Conservation (phyloP, 2,329 filamentous ascomycete genomes). For the Lecanicillium sp. region DNA sequence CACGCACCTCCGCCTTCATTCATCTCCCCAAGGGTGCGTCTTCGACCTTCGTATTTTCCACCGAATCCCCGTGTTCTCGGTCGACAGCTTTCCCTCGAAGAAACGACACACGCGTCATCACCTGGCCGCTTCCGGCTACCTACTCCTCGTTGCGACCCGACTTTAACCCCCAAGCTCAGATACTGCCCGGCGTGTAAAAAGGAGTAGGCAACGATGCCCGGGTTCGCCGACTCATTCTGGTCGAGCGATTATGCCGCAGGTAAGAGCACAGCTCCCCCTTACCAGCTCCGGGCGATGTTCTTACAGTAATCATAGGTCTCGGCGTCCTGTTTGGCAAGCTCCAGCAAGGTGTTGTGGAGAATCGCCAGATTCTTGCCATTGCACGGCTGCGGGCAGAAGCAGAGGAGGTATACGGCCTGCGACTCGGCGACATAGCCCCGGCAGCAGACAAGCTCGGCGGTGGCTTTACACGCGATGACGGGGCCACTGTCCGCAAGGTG, state of each 20-base stretch:
- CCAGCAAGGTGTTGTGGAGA: slow-evolving; percentile 91
- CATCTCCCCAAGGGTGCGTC: too few species aligned
- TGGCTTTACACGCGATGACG: slow-evolving; percentile 86
- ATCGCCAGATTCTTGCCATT: slow-evolving; percentile 86
- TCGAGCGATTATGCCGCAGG: slow-evolving; percentile 94
- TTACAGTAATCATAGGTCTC: slow-evolving; percentile 47
- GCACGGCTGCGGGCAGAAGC: slow-evolving; percentile 93
- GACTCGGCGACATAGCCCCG: slow-evolving; percentile 72
- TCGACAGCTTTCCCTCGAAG: slow-evolving; percentile 1
- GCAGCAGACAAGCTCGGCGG: slow-evolving; percentile 73
- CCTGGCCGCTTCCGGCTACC: not conserved
- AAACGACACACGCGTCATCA: slow-evolving; percentile 4
- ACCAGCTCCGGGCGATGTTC: not conserved
- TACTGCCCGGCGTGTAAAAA: too few species aligned
- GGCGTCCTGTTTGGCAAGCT: slow-evolving; percentile 94
- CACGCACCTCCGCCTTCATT: too few species aligned
- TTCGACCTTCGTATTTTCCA: not conserved
- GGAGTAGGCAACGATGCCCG: slow-evolving; percentile 55
- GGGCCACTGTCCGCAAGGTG: slow-evolving; percentile 92
- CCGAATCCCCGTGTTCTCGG: not conserved
- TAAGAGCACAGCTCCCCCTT: slow-evolving; percentile 29
- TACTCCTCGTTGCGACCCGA: not conserved
- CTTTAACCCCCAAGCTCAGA: not conserved
- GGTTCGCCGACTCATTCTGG: slow-evolving; percentile 97
- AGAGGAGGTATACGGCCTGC: slow-evolving; percentile 80